phyloP scores from a whole-genome alignment of 148 eudicot species.

The Heliosperma pusillum region DNA sequence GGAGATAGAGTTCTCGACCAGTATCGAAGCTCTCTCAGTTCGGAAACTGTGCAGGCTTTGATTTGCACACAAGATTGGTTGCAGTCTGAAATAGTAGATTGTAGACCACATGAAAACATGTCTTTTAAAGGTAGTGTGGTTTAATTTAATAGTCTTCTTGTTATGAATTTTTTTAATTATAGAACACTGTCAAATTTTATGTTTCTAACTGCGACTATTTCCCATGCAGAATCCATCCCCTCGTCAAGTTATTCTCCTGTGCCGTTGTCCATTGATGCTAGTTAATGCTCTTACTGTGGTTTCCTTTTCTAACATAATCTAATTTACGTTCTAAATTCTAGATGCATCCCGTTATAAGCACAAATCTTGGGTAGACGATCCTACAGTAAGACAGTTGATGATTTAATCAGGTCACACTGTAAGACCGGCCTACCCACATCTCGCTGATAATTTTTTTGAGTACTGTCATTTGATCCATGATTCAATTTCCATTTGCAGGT shows the following conservation, averaged over 20 bases:
- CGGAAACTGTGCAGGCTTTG: constrained; percentile 82
- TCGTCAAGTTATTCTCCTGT: constrained; percentile 35
- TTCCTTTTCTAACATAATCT: constrained; percentile 18
- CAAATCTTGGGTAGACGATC: neutral
- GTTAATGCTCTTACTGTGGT: constrained; percentile 33
- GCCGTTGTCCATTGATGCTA: constrained; percentile 48
- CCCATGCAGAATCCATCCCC: constrained; percentile 33
- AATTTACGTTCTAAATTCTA: constrained; percentile 3
- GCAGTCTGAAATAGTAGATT: constrained; percentile 54
- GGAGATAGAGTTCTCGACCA: constrained; percentile 67
- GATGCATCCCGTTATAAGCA: neutral
- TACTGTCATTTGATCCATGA: neutral
- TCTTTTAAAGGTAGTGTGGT: neutral
- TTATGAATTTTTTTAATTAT: too few relatives aligned
- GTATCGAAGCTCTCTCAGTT: constrained; percentile 61
- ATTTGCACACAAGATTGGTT: constrained; percentile 97
- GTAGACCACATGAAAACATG: constrained; percentile 25
- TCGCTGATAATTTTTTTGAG: neutral
- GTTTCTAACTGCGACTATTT: constrained; percentile 3
- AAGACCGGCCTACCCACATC: neutral
- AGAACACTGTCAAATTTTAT: neutral
- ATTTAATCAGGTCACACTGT: neutral
- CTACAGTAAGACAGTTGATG: neutral
- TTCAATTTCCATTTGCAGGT: neutral
- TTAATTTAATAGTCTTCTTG: neutral